Evolutionary conservation across 2,329 filamentous ascomycete species (phyloP).

Genomic region (Colletotrichum chrysophilum): DNA sequence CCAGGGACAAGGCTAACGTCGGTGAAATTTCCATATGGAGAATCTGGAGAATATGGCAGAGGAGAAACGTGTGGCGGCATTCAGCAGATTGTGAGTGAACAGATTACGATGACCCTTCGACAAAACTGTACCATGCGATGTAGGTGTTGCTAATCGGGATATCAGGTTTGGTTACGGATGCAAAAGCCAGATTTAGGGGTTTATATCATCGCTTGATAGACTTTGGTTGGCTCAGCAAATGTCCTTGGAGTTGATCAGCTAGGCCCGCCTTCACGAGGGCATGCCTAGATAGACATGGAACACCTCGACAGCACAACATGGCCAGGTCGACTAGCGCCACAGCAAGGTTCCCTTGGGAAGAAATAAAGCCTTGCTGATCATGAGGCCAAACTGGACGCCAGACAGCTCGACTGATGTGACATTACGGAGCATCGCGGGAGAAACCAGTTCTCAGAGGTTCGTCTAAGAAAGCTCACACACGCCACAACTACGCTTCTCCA

Average conservation of each 20-base stretch:
- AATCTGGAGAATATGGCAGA: neutral
- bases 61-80: neutral
- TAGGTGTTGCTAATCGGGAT: neutral
- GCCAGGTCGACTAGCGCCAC: neutral
- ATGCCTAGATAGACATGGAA: neutral
- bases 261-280: neutral
- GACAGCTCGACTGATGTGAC: neutral
- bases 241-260: neutral
- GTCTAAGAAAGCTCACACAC: neutral
- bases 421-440: neutral
- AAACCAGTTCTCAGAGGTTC: neutral
- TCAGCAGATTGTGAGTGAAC: neutral
- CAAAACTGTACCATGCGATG: neutral
- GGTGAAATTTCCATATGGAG: conserved; percentile 8
- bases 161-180: neutral
- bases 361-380: neutral
- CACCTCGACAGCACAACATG: neutral
- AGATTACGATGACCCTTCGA: neutral
- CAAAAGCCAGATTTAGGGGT: neutral
- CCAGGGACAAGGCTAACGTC: neutral
- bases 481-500: neutral
- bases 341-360: neutral
- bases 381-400: neutral
- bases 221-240: neutral
- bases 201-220: neutral